phyloP scores from a whole-genome alignment of 140 eudicot species.

The Bidens hawaiensis region DNA sequence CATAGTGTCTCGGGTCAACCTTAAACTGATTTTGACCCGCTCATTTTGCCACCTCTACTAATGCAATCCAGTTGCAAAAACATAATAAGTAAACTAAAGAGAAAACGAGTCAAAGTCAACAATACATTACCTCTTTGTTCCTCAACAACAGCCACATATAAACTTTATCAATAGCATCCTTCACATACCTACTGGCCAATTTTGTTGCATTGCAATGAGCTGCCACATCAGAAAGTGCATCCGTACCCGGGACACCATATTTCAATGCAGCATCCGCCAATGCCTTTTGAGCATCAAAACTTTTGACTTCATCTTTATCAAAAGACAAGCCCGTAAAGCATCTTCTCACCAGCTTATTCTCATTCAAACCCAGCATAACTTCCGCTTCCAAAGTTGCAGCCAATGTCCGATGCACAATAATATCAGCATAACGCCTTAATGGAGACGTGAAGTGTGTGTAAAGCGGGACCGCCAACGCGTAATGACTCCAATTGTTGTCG shows the following conservation, averaged over 20 bases:
- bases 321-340: constrained; percentile 59
- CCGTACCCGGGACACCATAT: constrained; percentile 43
- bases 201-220: too few species aligned
- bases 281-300: constrained; percentile 49
- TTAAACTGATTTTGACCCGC: neutral
- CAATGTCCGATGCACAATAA: constrained; percentile 78
- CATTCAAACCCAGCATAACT: constrained; percentile 24
- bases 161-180: too few species aligned
- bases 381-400: constrained; percentile 85
- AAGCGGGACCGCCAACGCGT: constrained; percentile 82
- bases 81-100: neutral
- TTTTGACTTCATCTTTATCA: constrained; percentile 41
- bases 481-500: constrained; percentile 56
- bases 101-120: too few species aligned
- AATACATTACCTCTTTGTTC: too few species aligned
- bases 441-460: constrained; percentile 97
- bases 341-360: constrained; percentile 27
- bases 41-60: too few species aligned
- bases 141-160: too few species aligned
- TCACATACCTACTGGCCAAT: constrained; percentile 4
- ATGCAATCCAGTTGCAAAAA: too few species aligned
- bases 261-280: constrained; percentile 51
- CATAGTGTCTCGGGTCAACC: constrained; percentile 1
- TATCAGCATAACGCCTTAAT: constrained; percentile 83
- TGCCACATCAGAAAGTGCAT: constrained; percentile 45